A percentile compares a stretch with the other conserved stretches of the same genome.
phyloP scores from a whole-genome alignment of 1,284 basidiomycete genomes.

The Ceratobasidium sp. region DNA sequence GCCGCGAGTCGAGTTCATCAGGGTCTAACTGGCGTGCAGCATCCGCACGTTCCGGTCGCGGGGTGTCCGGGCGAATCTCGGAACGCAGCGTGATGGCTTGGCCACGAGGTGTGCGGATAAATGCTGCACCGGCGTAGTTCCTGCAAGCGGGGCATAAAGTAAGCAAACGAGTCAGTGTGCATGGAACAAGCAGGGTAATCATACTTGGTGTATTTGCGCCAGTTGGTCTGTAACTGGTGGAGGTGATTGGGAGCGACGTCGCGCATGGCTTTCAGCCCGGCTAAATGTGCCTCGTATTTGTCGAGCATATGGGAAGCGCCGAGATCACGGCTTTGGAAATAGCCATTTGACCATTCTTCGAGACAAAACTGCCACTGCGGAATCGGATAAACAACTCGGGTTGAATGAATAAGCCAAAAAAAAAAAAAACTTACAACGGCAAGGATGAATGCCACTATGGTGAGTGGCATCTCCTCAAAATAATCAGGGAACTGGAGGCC shows the following conservation, averaged over 20 bases:
- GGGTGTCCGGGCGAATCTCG: background rate
- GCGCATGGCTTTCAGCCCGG: background rate
- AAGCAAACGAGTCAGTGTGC: too few relatives aligned
- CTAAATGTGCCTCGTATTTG: constrained; percentile 34
- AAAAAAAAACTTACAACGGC: constrained; percentile 19
- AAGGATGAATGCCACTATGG: constrained; percentile 7
- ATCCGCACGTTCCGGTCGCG: background rate
- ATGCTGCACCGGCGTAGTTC: background rate
- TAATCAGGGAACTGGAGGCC: constrained; percentile 16
- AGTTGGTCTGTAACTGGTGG: background rate
- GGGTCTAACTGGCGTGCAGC: background rate
- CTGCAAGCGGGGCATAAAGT: background rate
- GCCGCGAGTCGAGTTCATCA: background rate
- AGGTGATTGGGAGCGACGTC: background rate
- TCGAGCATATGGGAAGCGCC: constrained; percentile 3
- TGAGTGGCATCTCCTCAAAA: constrained; percentile 9
- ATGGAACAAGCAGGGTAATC: too few relatives aligned
- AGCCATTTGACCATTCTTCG: constrained; percentile 21
- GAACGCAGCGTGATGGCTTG: background rate
- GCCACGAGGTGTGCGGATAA: background rate
- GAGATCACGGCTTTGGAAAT: constrained; percentile 1
- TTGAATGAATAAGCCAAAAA: background rate
- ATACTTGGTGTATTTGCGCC: background rate
- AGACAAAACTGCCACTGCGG: too few relatives aligned
- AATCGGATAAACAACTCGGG: background rate